A percentile compares a stretch with the other conserved stretches of the same genome.
These are phyloP conservation scores for Sporothrix protearum DNA, from an alignment of 2,329 filamentous ascomycete species.

Conservation along the genomic window DNA sequence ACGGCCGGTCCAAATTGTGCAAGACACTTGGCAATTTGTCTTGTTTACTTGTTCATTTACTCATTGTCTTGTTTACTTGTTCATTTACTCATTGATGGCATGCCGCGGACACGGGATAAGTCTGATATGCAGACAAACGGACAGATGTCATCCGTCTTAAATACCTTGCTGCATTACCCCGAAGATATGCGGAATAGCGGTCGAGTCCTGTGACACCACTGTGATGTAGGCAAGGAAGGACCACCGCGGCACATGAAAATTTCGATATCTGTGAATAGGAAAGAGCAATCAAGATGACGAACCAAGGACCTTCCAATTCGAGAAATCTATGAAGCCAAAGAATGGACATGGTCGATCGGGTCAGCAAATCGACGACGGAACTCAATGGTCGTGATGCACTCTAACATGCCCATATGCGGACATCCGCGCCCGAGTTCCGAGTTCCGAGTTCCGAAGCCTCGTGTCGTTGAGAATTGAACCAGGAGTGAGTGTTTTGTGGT, in stretches of 20 bases:
- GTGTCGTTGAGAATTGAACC: neutral
- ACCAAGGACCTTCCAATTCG: neutral
- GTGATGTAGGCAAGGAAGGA: neutral
- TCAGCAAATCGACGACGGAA: neutral
- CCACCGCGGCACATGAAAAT: neutral
- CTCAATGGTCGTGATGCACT: neutral
- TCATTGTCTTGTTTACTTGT: neutral
- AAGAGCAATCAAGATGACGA: neutral
- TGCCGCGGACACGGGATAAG: neutral
- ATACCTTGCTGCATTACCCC: neutral
- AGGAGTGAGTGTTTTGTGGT: neutral
- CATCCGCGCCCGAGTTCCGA: neutral
- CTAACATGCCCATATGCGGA: neutral
- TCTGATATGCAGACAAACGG: neutral
- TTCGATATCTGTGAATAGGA: neutral
- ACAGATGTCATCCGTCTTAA: neutral
- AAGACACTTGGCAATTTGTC: neutral
- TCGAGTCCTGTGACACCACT: neutral
- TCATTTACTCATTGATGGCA: conserved; percentile 7
- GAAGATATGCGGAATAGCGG: neutral
- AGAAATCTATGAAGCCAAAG: neutral
- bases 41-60: conserved; percentile 4
- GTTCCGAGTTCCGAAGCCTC: conserved; percentile 12
- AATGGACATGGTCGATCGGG: neutral
- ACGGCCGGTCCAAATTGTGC: neutral